Evolutionary conservation across 257 asterid genomes (phyloP).

Genomic region (Verbena officinalis): DNA sequence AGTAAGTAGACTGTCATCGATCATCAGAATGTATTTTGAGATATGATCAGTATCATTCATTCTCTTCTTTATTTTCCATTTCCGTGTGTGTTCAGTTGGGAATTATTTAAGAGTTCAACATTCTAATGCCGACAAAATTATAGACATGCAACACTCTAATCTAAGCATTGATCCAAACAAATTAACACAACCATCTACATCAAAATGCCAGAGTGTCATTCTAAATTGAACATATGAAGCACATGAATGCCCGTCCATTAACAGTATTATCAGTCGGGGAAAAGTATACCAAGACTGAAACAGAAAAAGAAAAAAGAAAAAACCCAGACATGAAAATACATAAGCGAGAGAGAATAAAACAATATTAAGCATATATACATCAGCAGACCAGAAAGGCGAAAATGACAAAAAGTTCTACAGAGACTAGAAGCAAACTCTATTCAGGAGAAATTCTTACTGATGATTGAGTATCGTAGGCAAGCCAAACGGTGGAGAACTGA

Average conservation of each 20-base stretch:
- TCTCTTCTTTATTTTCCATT: neutral
- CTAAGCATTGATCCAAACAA: conserved; percentile 18
- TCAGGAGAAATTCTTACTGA: conserved; percentile 42
- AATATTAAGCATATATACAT: neutral
- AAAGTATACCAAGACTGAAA: neutral
- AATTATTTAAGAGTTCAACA: neutral
- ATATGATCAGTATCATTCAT: no score
- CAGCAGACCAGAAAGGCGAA: neutral
- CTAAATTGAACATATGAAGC: neutral
- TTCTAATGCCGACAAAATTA: no score
- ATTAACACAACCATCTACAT: neutral
- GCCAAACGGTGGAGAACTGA: conserved; percentile 81
- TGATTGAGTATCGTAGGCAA: conserved; percentile 60
- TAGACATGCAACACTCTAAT: neutral
- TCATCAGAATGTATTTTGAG: neutral
- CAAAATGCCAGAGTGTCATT: neutral
- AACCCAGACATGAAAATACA: neutral
- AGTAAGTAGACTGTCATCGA: conserved; percentile 5
- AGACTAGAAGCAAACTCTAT: no score
- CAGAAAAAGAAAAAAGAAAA: conserved; percentile 2
- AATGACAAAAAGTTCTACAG: neutral
- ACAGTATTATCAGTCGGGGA: neutral
- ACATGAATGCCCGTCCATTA: conserved; percentile 5
- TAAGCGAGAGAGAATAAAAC: neutral
- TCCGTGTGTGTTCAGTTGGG: no score